Percentiles rank a stretch among this genome's conserved stretches.
phyloP scores from a whole-genome alignment of 805 yeast genomes.

The Vanderwaltozyma yarrowii region DNA sequence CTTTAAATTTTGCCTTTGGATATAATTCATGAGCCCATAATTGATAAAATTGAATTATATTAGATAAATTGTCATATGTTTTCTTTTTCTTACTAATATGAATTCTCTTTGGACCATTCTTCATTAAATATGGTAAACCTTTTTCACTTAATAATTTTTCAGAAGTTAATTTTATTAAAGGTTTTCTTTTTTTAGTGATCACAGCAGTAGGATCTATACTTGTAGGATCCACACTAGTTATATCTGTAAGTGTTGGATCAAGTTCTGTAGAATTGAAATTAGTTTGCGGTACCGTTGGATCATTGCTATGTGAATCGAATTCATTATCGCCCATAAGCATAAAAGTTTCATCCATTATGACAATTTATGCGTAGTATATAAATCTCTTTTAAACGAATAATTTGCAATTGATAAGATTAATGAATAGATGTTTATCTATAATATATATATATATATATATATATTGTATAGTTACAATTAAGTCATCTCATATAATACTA shows the following conservation, averaged over 20 bases:
- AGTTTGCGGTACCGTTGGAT: not conserved
- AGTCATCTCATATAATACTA: too few species aligned
- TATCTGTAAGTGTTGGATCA: constrained; percentile 7
- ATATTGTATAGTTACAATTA: too few species aligned
- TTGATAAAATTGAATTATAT: constrained; percentile 48
- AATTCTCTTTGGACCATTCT: constrained; percentile 26
- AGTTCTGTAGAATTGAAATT: not conserved
- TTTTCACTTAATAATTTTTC: constrained; percentile 39
- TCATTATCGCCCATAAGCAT: constrained; percentile 1
- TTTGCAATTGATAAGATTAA: too few species aligned
- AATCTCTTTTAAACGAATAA: too few species aligned
- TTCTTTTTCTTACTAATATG: constrained; percentile 25
- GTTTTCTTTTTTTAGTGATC: constrained; percentile 14
- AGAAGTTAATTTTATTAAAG: constrained; percentile 40
- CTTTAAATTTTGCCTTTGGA: constrained; percentile 72
- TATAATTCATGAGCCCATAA: constrained; percentile 67
- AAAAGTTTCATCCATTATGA: constrained; percentile 2
- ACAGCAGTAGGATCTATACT: constrained; percentile 22
- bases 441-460: too few species aligned
- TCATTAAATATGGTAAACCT: constrained; percentile 49
- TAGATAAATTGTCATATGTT: constrained; percentile 19
- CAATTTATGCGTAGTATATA: too few species aligned
- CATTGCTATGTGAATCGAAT: not conserved
- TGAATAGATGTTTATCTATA: too few species aligned
- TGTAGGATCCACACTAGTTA: constrained; percentile 5